Conservation (phyloP, 2,329 filamentous ascomycete species). For the Ophioceras dolichostomum region DNA sequence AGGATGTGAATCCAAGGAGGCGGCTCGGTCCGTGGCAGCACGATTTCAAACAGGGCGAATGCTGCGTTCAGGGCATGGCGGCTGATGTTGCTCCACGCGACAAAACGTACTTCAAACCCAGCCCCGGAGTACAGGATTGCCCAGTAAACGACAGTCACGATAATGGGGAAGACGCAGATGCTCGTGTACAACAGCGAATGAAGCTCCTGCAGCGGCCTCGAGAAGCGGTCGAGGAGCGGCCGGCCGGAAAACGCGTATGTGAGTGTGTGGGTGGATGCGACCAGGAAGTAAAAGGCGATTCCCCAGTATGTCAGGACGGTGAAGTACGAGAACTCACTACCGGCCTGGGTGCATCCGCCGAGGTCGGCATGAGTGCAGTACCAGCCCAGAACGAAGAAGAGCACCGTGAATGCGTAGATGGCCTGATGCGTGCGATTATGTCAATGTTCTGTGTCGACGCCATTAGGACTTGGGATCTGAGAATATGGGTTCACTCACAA, state of each 20-base stretch:
- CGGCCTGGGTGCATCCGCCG: constrained; percentile 31
- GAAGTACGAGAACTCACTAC: constrained; percentile 65
- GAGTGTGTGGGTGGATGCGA: constrained; percentile 56
- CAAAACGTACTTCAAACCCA: constrained; percentile 39
- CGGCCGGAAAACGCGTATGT: constrained; percentile 45
- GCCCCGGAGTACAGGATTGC: constrained; percentile 37
- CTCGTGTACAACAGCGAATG: constrained; percentile 54
- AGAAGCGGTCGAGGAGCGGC: constrained; percentile 46
- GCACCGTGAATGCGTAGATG: constrained; percentile 58
- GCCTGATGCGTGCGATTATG: too few relatives aligned
- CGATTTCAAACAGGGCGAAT: constrained; percentile 66
- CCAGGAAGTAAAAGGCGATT: constrained; percentile 64
- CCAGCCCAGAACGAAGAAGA: constrained; percentile 59
- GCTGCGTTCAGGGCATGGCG: constrained; percentile 63
- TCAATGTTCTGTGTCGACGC: too few relatives aligned
- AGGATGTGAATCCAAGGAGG: constrained; percentile 53
- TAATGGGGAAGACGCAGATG: constrained; percentile 49
- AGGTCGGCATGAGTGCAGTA: constrained; percentile 36
- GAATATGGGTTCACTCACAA: constrained; percentile 29
- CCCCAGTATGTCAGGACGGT: constrained; percentile 73
- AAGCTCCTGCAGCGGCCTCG: constrained; percentile 49
- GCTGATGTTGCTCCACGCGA: constrained; percentile 54
- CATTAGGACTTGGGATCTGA: too few relatives aligned
- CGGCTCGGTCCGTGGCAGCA: constrained; percentile 52
- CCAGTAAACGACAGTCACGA: constrained; percentile 66